Evolutionary conservation across 768 basidiomycete species (phyloP).

Genomic region (Hydnum rufescens): DNA sequence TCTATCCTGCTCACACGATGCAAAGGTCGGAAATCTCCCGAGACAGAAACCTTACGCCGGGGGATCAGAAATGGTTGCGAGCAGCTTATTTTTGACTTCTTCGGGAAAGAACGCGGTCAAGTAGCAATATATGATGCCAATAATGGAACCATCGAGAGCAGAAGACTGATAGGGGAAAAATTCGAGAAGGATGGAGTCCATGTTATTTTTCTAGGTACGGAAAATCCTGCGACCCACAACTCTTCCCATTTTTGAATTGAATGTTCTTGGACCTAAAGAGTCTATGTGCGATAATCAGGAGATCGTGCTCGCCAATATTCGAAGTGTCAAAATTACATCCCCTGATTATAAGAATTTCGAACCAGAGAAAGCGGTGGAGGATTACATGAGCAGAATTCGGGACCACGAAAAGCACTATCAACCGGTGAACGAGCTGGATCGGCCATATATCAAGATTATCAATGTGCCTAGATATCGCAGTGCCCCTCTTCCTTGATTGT

Average conservation of each 20-base stretch:
- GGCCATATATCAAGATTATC: conserved; percentile 86
- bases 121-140: conserved; percentile 99
- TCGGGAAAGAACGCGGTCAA: conserved; percentile 56
- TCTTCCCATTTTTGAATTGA: not conserved
- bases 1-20: not conserved
- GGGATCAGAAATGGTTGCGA: conserved; percentile 71
- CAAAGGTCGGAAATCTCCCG: conserved; percentile 61
- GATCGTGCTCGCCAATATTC: conserved; percentile 84
- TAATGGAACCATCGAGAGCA: conserved; percentile 51
- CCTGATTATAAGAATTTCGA: conserved; percentile 93
- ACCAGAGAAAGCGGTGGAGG: conserved; percentile 75
- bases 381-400: conserved; percentile 77
- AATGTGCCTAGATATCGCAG: conserved; percentile 31
- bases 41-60: conserved; percentile 59
- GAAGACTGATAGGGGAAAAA: conserved; percentile 60
- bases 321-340: conserved; percentile 94
- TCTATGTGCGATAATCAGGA: conserved; percentile 80
- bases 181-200: conserved; percentile 77
- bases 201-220: conserved; percentile 77
- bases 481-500: not conserved
- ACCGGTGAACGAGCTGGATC: conserved; percentile 74
- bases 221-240: not conserved
- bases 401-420: conserved; percentile 81
- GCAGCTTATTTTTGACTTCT: conserved; percentile 75
- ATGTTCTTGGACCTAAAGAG: conserved; percentile 29